Conservation (phyloP, 768 basidiomycete genomes). For the Chiua virens region DNA sequence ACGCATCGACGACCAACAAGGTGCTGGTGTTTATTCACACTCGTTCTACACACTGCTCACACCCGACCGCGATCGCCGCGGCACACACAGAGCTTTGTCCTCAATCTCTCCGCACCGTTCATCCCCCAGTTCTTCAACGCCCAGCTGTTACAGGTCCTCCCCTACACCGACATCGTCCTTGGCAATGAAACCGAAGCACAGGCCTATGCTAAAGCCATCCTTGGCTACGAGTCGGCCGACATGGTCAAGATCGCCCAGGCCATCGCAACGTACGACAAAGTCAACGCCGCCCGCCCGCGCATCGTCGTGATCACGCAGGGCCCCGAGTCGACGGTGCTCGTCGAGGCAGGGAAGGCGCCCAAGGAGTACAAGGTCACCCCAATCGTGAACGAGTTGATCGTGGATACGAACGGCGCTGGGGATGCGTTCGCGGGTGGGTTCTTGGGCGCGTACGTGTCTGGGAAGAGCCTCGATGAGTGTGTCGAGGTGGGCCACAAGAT, state of each 20-base stretch:
- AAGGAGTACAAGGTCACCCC: conserved; percentile 59
- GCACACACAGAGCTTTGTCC: conserved; percentile 66
- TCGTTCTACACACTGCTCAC: neutral
- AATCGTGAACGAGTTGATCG: conserved; percentile 63
- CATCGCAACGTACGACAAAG: conserved; percentile 76
- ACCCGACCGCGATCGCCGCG: neutral
- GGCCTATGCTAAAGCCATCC: conserved; percentile 75
- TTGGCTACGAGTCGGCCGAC: conserved; percentile 64
- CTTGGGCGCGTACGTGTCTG: conserved; percentile 79
- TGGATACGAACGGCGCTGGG: conserved; percentile 98
- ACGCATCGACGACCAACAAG: conserved; percentile 75
- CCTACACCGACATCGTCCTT: conserved; percentile 86
- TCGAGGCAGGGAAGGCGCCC: conserved; percentile 53
- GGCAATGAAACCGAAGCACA: conserved; percentile 97
- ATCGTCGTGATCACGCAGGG: conserved; percentile 92
- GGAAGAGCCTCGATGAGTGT: conserved; percentile 73
- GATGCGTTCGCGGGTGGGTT: conserved; percentile 98
- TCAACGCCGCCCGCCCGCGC: conserved; percentile 73
- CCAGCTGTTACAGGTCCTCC: conserved; percentile 79
- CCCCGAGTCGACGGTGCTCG: conserved; percentile 72
- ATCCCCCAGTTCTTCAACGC: conserved; percentile 90
- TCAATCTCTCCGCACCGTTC: conserved; percentile 98
- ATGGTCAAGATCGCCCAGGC: conserved; percentile 66
- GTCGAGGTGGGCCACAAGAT: conserved; percentile 86
- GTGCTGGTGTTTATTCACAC: conserved; percentile 32